Percentiles rank a stretch among this genome's conserved stretches.
Evolutionary conservation across 2,329 filamentous ascomycete genomes (phyloP).

Genomic region (Aspergillus ochraceoroseus): DNA sequence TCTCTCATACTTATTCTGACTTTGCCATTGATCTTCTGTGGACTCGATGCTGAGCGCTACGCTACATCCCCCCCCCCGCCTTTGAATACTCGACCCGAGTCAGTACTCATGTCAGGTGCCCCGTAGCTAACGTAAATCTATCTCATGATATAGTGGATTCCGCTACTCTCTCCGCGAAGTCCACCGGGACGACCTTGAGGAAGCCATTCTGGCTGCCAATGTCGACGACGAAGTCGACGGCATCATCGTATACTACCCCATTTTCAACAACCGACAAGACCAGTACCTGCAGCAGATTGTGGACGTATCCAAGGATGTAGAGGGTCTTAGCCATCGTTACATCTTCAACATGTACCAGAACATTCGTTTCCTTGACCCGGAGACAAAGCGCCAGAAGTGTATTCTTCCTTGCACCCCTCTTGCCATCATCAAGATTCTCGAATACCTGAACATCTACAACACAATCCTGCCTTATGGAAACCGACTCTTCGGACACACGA

Average conservation of each 20-base stretch:
- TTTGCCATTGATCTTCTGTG: not conserved
- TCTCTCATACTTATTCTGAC: conserved; percentile 13
- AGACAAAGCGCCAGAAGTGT: conserved; percentile 67
- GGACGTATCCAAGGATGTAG: conserved; percentile 84
- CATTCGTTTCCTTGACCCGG: conserved; percentile 80
- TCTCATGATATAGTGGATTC: conserved; percentile 64
- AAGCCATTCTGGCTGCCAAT: conserved; percentile 81
- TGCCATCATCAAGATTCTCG: conserved; percentile 93
- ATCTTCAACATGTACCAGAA: conserved; percentile 99
- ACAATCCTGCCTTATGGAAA: conserved; percentile 88
- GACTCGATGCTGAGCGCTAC: not conserved
- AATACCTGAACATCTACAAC: conserved; percentile 95
- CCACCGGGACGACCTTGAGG: conserved; percentile 82
- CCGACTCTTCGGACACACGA: conserved; percentile 84
- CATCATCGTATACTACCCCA: conserved; percentile 97
- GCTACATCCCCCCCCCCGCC: conserved; percentile 21
- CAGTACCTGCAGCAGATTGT: conserved; percentile 95
- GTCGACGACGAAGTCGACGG: conserved; percentile 69
- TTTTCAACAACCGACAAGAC: conserved; percentile 87
- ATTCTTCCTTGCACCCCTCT: conserved; percentile 94
- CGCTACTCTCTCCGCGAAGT: conserved; percentile 79
- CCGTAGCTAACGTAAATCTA: conserved; percentile 22
- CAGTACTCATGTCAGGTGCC: conserved; percentile 5
- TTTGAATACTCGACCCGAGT: not conserved
- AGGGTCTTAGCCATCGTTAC: conserved; percentile 88